These are phyloP conservation scores for Actinidia arguta DNA, from an alignment of 179 eudicot species.

Conservation along the genomic window DNA sequence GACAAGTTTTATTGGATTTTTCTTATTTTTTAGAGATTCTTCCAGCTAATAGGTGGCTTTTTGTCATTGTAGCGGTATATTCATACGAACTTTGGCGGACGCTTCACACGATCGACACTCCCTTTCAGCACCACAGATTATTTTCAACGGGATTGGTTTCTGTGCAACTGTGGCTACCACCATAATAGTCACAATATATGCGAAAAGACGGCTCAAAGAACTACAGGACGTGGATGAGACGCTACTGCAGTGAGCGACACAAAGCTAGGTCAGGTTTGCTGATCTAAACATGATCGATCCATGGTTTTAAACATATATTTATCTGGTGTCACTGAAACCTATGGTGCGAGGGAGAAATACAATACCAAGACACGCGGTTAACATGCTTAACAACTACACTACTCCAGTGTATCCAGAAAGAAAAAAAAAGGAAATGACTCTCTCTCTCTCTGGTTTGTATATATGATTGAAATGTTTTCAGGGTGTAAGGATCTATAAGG, in stretches of 20 bases:
- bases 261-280: too few species aligned
- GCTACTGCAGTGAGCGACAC: constrained; percentile 43
- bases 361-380: background rate
- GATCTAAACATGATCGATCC: background rate
- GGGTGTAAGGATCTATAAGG: too few species aligned
- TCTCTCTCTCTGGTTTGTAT: too few species aligned
- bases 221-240: constrained; percentile 75
- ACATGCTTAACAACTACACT: background rate
- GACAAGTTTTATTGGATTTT: background rate
- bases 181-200: constrained; percentile 66
- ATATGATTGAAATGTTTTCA: too few species aligned
- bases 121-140: constrained; percentile 69
- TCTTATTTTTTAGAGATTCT: background rate
- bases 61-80: constrained; percentile 65
- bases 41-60: constrained; percentile 16
- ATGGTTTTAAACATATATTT: too few species aligned
- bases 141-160: constrained; percentile 71
- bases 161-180: constrained; percentile 64
- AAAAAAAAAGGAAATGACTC: background rate
- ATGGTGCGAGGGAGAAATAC: background rate
- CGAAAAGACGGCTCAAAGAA: constrained; percentile 72
- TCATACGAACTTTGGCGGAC: constrained; percentile 80
- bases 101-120: constrained; percentile 67
- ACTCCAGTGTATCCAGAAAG: background rate
- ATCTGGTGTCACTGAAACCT: too few species aligned